A percentile compares a stretch with the other conserved stretches of the same genome.
These are phyloP conservation scores for Fusarium sp. DNA, from an alignment of 2,329 filamentous ascomycete species.

Conservation along the genomic window DNA sequence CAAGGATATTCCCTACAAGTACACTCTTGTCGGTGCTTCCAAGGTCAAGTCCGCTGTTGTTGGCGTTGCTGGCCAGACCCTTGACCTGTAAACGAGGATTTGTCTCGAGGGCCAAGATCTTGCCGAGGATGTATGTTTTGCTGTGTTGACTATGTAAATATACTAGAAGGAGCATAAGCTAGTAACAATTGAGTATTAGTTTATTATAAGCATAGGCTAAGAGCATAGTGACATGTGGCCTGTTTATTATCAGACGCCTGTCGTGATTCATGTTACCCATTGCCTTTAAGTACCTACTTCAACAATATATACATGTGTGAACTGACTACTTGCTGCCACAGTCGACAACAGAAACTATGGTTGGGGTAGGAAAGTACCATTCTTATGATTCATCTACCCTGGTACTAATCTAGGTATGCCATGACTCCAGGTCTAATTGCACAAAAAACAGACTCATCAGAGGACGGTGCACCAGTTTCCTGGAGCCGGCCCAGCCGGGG, in stretches of 20 bases:
- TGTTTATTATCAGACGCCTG: too few relatives aligned
- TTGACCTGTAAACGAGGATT: slow-evolving; percentile 45
- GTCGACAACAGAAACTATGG: too few relatives aligned
- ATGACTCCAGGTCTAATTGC: background rate
- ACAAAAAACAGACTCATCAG: slow-evolving; percentile 3
- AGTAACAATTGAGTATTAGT: slow-evolving; percentile 2
- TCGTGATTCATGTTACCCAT: too few relatives aligned
- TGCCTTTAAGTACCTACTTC: too few relatives aligned
- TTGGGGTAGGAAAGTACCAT: too few relatives aligned
- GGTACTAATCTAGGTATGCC: background rate
- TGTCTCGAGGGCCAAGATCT: background rate
- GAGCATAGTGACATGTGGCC: background rate
- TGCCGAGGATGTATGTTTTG: background rate
- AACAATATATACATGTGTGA: too few relatives aligned
- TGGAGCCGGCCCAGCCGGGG: slow-evolving; percentile 13
- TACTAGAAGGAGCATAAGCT: slow-evolving; percentile 6
- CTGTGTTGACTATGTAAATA: slow-evolving; percentile 27
- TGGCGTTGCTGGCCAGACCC: slow-evolving; percentile 51
- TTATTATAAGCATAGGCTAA: background rate
- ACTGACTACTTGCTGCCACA: too few relatives aligned
- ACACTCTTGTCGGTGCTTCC: slow-evolving; percentile 56
- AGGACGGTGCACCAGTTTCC: slow-evolving; percentile 28
- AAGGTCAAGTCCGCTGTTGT: slow-evolving; percentile 57
- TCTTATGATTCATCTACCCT: background rate
- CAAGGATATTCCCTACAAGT: slow-evolving; percentile 63